phyloP scores from a whole-genome alignment of 2,329 filamentous ascomycete species.

The Cytospora leucostoma region DNA sequence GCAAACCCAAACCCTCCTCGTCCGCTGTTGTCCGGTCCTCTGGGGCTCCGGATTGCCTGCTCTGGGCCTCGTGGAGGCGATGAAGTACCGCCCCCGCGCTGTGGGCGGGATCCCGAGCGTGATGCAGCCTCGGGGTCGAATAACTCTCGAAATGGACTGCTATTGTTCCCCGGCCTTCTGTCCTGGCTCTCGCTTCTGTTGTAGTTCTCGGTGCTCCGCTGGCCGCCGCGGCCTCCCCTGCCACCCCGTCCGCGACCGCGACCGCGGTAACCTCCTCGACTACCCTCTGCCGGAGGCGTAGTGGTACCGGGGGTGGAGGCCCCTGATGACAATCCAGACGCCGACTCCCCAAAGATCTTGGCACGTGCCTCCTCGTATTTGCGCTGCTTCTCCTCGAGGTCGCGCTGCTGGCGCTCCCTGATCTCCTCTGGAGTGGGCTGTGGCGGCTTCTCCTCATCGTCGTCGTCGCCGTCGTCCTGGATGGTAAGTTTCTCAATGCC shows the following conservation, averaged over 20 bases:
- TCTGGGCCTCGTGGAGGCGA: constrained; percentile 58
- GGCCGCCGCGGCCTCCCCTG: constrained; percentile 44
- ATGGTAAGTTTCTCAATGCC: constrained; percentile 49
- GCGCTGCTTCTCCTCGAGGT: constrained; percentile 85
- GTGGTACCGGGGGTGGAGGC: constrained; percentile 63
- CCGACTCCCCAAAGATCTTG: constrained; percentile 73
- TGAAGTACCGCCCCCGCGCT: constrained; percentile 43
- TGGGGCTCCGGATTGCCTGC: constrained; percentile 71
- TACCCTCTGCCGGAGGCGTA: constrained; percentile 57
- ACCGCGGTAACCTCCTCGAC: constrained; percentile 46
- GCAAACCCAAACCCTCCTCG: constrained; percentile 78
- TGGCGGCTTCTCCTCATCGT: constrained; percentile 56
- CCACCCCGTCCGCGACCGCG: constrained; percentile 49
- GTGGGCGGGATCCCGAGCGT: constrained; percentile 58
- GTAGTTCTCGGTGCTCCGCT: constrained; percentile 38
- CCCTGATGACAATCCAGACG: constrained; percentile 44
- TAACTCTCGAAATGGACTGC: constrained; percentile 58
- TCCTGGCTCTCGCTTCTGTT: constrained; percentile 31
- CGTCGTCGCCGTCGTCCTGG: constrained; percentile 62
- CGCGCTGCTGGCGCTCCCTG: constrained; percentile 72
- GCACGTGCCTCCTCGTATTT: constrained; percentile 88
- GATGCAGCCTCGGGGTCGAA: constrained; percentile 75
- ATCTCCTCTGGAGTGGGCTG: constrained; percentile 73
- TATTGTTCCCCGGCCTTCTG: constrained; percentile 33
- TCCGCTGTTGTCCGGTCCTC: constrained; percentile 75